A percentile compares a stretch with the other conserved stretches of the same genome.
These are phyloP conservation scores for Xylaria sp. DNA, from an alignment of 495 filamentous ascomycete genomes.

Conservation along the genomic window DNA sequence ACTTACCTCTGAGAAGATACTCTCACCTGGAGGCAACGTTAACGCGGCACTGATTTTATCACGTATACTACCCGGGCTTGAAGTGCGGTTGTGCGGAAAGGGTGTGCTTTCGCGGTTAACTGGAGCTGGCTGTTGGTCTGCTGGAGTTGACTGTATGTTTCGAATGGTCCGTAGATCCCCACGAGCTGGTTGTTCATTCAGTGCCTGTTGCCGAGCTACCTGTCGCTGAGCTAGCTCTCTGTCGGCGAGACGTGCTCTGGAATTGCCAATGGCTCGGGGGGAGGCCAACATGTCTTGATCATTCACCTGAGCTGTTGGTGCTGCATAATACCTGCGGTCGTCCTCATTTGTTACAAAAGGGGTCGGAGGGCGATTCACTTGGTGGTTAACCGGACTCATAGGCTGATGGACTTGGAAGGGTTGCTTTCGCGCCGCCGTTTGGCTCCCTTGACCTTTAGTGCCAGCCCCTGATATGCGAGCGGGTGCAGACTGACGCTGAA, in stretches of 20 bases:
- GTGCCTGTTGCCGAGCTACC: too few relatives aligned
- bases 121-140: background rate
- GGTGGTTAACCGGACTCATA: background rate
- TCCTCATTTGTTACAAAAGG: background rate
- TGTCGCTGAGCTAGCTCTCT: background rate
- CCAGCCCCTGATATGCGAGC: background rate
- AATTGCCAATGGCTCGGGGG: background rate
- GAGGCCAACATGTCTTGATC: background rate
- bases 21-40: background rate
- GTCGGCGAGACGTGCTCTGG: background rate
- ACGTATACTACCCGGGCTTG: background rate
- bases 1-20: background rate
- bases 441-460: background rate
- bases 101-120: background rate
- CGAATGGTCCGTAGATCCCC: background rate
- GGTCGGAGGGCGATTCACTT: background rate
- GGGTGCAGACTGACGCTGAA: slow-evolving; percentile 16
- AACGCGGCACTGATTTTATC: background rate
- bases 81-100: background rate
- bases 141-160: background rate
- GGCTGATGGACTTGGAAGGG: slow-evolving; percentile 1
- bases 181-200: background rate
- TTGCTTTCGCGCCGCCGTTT: background rate
- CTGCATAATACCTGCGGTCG: background rate
- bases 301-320: background rate